Evolutionary conservation across 2,329 filamentous ascomycete species (phyloP), one percentile per base, ranked within the genome.

Genomic region (Endocalyx cinctus): DNA sequence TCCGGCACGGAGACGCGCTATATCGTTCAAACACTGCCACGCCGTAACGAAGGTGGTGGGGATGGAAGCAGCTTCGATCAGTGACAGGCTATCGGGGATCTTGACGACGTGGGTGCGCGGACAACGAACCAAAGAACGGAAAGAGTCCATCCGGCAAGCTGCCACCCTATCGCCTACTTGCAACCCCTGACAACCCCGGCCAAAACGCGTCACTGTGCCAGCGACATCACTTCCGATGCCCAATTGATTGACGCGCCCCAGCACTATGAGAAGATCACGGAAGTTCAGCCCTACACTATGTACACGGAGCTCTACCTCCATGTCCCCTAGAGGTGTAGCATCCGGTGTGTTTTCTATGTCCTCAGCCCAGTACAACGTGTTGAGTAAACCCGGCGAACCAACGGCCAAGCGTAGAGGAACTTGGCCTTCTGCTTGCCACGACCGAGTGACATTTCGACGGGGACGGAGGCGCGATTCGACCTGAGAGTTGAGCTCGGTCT

Each of bases 161-260:
- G 27, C 33, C 16, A 38, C 31, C 6, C 35, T 22, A 15, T 39
- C 37, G 13, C 37, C 37, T 8, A 23, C 20, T 23, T 23, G 20
- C 8, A 23, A 23, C 8, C n/a, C 20, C 20, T 8, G 8, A n/a
- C n/a, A 8, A n/a, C 20, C n/a, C n/a, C 20, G 8, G n/a, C 8
- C 20, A n/a, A 8, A n/a, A n/a, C n/a, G 20, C n/a, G n/a, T 23
- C 20, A 23, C n/a, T n/a, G n/a, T n/a, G 20, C 20, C 20, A 8
- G 20, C 20, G n/a, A 8, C 8, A 8, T 23, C 20, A n/a, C n/a
- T 23, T 23, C 20, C 20, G 20, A 23, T 8, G n/a, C 8, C n/a
- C 8, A n/a, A 8, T n/a, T n/a, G 8, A n/a, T 23, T 23, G 8
- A 8, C 20, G 8, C 20, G 8, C 8, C 20, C 20, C 20, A 23